Base-by-base conservation (phyloP, 78 protist genomes). In the Dictyostelium firmibasis region DNA sequence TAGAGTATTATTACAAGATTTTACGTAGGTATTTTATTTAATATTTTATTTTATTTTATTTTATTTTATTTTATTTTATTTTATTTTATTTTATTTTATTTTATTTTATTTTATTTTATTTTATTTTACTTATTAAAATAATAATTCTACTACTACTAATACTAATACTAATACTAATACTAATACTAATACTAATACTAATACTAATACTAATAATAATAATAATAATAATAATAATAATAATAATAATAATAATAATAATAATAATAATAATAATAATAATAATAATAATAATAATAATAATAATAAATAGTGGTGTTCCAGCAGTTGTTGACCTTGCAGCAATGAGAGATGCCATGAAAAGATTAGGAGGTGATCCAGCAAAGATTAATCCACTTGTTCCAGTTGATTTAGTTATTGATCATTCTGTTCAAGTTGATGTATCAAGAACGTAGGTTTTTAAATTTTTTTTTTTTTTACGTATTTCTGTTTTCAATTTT, bases 331-430 rank as follows among this genome's bases (percentile, higher is more conserved):
- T 96, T 85, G 96, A 94, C 79, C 36, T 94, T 8, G 98, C 99
- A 5, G 97, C 99, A 43, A 92, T 97, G 97, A 91, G 99, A 14
- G 97, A 97, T 43, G 96, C 97, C 33, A 86, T 96, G 87, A 85
- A 82, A 72, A 84, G 97, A 41, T 91, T 95, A 14, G 99, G 99
- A 16, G 99, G 99, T 18, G 97, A 98, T 33, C 98, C 99, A 25
- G 4, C 18, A n/a, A 93, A 75, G 82, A 93, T 98, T 72, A 95
- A 97, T 70, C 99, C 98, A 38, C 91, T 92, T n/a, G 97, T 96
- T 4, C 99, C 99, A 18, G 98, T 96, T 38, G 98, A 98, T 78
- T 93, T 98, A 62, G 98, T 98, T 64, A 96, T 96, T 84, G 98
- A 98, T 69, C 98, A 96, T 86, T 95, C 97, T 23, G 97, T 98